Evolutionary conservation across 768 basidiomycete species (phyloP), one percentile per base, ranked within the genome.

Genomic region (Amanita molliuscula): DNA sequence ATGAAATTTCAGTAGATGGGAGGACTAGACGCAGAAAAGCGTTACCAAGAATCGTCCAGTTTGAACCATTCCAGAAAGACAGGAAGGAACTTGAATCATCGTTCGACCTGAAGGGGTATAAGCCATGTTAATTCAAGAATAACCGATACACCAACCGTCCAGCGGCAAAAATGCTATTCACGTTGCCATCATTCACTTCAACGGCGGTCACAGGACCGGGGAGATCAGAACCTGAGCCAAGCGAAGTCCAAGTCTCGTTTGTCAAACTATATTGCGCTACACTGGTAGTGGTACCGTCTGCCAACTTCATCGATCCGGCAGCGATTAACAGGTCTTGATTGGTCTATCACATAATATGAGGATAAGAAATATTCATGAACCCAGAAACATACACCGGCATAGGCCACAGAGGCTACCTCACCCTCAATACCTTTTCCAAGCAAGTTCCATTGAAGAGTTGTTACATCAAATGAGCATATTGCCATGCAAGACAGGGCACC

Each of bases 121-220:
- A 28, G 47, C 50, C 43, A 44, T 44, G 45, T 16, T 15, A 13
- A 28, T 38, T 13, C 34, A 20, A 11, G 35, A 53, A 29, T 40
- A 35, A n/a, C n/a, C 8, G 7, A 37, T 26, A 44, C n/a, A 66
- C 82, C 61, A 53, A 91, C 83, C 76, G 79, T 57, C 95, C 95
- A 29, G 93, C 90, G 42, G 85, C 89, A 59, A 93, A 99, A 49
- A 98, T 76, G 58, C 88, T 95, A 57, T 79, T 87, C 1, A 67
- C 62, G 61, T 96, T 91, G 18, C 77, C 76, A 54, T 82, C 71
- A 63, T 98, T 89, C 36, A 92, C 84, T 47, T 85, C 84, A 46
- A 97, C 62, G 9, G 95, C 93, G 3, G 91, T 87, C 1, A 92
- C 86, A 2, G 93, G 92, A 3, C 95, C 95, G 40, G 93, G 90